Evolutionary conservation across 306 rosid species (phyloP).

Genomic region (Crataegus laevigata): DNA sequence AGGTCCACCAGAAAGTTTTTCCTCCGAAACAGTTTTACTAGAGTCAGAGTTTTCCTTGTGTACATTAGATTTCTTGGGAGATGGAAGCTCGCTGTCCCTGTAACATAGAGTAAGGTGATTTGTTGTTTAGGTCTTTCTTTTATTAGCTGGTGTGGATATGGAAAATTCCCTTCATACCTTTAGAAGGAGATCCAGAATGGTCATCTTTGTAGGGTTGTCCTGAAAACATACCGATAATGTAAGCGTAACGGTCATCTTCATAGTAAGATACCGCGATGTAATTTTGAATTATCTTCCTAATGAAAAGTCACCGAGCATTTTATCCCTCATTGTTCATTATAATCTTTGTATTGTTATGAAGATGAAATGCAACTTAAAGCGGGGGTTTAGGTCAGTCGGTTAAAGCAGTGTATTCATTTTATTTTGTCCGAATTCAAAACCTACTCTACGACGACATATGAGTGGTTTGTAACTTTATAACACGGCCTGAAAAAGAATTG

Average conservation of each 20-base stretch:
- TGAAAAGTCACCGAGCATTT: not conserved
- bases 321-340: not conserved
- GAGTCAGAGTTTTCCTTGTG: slow-evolving; percentile 30
- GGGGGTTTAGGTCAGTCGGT: not conserved
- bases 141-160: slow-evolving; percentile 17
- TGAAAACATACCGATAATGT: not conserved
- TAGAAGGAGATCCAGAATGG: slow-evolving; percentile 14
- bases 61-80: slow-evolving; percentile 34
- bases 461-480: too few species aligned
- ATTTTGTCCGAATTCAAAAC: too few species aligned
- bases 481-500: not conserved
- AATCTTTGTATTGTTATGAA: not conserved
- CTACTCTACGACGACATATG: too few species aligned
- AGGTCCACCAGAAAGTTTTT: slow-evolving; percentile 21
- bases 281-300: slow-evolving; percentile 15
- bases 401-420: too few species aligned
- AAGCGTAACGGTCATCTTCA: not conserved
- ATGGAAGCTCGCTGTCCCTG: slow-evolving; percentile 30
- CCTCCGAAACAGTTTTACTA: slow-evolving; percentile 18
- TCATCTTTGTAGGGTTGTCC: slow-evolving; percentile 20
- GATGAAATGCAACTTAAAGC: not conserved
- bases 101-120: slow-evolving; percentile 50
- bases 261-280: slow-evolving; percentile 12
- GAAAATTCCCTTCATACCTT: slow-evolving; percentile 28
- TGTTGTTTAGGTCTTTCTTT: slow-evolving; percentile 22